Evolutionary conservation across 305 asterid genomes (phyloP), one percentile per base, ranked within the genome.

Genomic region (Fraxinus sp.): DNA sequence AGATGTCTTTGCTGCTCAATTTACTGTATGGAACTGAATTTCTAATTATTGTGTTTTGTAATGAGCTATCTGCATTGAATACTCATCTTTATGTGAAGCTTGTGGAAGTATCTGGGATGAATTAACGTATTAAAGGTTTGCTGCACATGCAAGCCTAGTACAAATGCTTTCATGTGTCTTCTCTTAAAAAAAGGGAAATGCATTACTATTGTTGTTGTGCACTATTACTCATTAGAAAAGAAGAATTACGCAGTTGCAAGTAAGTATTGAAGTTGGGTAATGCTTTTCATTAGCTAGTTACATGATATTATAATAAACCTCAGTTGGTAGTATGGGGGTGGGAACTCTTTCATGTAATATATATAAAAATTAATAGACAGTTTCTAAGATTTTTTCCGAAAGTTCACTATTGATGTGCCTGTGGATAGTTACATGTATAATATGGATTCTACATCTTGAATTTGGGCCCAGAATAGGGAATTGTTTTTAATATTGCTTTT

Each of bases 1-100:
- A 20, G 70, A 20, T 20, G 24, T 59, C 5, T 7, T 20, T n/a
- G 0, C 13, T 20, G 70, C 20, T 10, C 37, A 66, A 11, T 3
- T 66, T 66, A 1, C 36, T 28, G 20, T 1, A 5, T 1, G 3
- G 74, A 24, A 1, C 73, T 10, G 20, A 32, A 62, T 82, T 79
- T 22, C 18, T 41, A 66, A 64, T 22, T 46, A 28, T 43, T 87
- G 75, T 22, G 8, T 24, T 81, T 49, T 79, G 71, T 55, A 16
- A 28, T 11, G 70, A 33, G 84, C 64, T 77, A 8, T 55, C 55
- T 28, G 80, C 49, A 36, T 71, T 64, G 26, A 52, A 35, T 32
- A 41, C 11, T 62, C 11, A 16, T 46, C 36, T 28, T 81, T 30
- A 37, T 62, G 36, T 9, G 28, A 1, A 5, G 28, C 75, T 49